Conservation (phyloP, 176 grass and related monocot genomes). For the Avena atlantica region DNA sequence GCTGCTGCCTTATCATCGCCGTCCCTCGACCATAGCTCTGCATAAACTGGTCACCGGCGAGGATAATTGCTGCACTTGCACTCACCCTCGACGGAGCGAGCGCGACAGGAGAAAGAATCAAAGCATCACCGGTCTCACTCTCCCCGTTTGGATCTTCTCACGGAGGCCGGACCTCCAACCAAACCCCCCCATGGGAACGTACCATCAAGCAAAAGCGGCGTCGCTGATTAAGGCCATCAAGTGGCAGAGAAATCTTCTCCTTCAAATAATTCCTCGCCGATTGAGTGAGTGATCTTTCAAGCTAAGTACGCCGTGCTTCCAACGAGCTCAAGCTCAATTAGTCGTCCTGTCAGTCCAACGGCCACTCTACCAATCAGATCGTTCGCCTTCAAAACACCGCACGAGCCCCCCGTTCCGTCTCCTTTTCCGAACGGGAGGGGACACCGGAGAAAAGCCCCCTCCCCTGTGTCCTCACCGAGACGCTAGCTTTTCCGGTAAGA, state of each 20-base stretch:
- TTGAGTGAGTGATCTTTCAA: not conserved
- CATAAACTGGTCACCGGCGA: not conserved
- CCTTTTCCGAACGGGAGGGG: not conserved
- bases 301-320: not conserved
- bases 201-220: not conserved
- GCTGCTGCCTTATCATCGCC: not conserved
- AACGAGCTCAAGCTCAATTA: not conserved
- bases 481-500: not conserved
- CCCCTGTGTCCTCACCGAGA: not conserved
- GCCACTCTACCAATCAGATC: constrained; percentile 25
- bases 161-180: not conserved
- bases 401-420: not conserved
- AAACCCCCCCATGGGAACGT: constrained; percentile 2
- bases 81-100: not conserved
- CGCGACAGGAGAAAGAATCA: not conserved
- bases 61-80: not conserved
- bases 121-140: not conserved
- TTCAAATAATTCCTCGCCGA: not conserved
- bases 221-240: too few relatives aligned
- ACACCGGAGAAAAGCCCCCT: not conserved
- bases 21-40: not conserved
- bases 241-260: not conserved
- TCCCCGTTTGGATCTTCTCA: not conserved
- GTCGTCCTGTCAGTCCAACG: constrained; percentile 21
- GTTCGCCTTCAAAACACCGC: constrained; percentile 44